Evolutionary conservation across 129 eudicot genomes (phyloP), one percentile per base, ranked within the genome.

Genomic region (Saussurea involucrata): DNA sequence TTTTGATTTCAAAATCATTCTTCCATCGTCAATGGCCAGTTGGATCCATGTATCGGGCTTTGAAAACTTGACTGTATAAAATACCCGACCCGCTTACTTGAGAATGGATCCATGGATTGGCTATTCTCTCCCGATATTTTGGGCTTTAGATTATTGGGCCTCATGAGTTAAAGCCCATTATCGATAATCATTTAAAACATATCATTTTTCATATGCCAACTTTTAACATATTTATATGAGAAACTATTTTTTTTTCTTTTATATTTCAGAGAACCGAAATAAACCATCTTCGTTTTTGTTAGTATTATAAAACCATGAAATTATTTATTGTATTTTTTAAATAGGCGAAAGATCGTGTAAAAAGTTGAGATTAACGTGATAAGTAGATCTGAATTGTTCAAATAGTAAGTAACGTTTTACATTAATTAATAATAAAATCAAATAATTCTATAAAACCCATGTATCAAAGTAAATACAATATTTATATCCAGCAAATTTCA

Each of bases 11-110:
- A 4, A 58, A 58, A 46, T 58, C 76, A 29, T 63, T 63, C 72
- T 64, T 63, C 65, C 31, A 22, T 76, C 27, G 46, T 4, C 40
- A 63, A 44, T 27, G 66, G 80, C 27, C 71, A 22, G 72, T 79
- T 63, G 72, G 64, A 71, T 66, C 10, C 18, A 29, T 7, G 44
- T 2, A 37, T 5, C 61, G 49, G 67, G 67, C 0, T 6, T 46
- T 29, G 24, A 9, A 10, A 53, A 15, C 21, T 24, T 8, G 78
- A 34, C 28, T 31, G 63, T 72, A 8, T 61, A 40, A 42, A 21
- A 18, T 24, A 66, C 32, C 73, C 80, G 80, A 64, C 25, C 66
- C 49, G 63, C 0, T 24, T 7, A n/a, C 11, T 20, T 13, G 4
- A 4, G 8, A 10, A 22, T 68, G 49, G 58, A 17, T n/a, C 1